These are phyloP conservation scores for Triticum aestivum DNA, from an alignment of 176 grass and related monocot genomes.

Conservation along the genomic window DNA sequence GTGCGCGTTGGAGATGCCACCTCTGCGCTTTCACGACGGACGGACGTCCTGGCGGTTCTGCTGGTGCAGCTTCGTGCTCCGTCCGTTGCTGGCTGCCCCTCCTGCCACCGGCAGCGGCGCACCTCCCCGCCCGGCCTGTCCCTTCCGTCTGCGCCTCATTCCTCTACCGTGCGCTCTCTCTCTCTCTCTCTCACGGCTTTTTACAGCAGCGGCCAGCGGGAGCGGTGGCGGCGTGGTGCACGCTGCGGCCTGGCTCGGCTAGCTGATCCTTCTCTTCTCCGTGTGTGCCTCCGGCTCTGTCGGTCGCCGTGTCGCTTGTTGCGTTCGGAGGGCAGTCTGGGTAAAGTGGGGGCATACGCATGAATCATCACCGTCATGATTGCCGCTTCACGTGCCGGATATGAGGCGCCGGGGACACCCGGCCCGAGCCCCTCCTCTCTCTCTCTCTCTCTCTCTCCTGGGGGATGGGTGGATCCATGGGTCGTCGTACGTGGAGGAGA, in stretches of 20 bases:
- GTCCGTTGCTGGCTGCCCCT: background rate
- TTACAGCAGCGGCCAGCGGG: background rate
- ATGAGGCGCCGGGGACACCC: background rate
- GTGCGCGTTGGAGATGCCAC: too few relatives aligned
- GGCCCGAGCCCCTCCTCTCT: background rate
- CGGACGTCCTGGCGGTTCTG: background rate
- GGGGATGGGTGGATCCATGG: background rate
- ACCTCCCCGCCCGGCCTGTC: background rate
- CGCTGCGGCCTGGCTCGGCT: background rate
- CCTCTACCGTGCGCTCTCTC: background rate
- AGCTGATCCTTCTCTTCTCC: background rate
- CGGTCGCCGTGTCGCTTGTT: background rate
- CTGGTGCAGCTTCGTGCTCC: background rate
- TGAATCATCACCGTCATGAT: background rate
- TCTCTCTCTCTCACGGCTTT: background rate
- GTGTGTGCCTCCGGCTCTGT: background rate
- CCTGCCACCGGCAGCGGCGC: background rate
- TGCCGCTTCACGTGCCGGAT: constrained; percentile 18
- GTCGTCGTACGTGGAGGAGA: background rate
- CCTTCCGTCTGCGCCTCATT: background rate
- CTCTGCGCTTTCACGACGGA: background rate
- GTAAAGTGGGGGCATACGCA: background rate
- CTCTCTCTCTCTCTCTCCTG: background rate
- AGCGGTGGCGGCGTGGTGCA: background rate
- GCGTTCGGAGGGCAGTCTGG: background rate